Evolutionary conservation across 371 early-diverging fungal species (phyloP).

Genomic region (Mortierella sp.): DNA sequence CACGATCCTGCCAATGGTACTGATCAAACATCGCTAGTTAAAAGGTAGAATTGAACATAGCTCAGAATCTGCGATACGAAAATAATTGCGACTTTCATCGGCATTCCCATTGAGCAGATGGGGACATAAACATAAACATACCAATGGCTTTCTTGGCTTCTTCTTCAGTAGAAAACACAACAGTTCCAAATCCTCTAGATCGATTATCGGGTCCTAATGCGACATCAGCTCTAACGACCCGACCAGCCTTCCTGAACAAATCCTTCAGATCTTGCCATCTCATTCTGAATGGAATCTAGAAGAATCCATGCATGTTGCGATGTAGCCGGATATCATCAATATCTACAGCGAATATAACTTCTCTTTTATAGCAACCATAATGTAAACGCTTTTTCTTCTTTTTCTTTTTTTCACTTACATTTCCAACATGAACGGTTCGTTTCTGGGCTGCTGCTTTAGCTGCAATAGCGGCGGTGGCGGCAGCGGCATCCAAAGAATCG

Average conservation of each 20-base stretch:
- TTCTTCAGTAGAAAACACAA: conserved; percentile 75
- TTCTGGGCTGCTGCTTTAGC: conserved; percentile 7
- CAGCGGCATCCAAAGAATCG: not conserved
- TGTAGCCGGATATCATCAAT: not conserved
- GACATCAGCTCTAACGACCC: conserved; percentile 81
- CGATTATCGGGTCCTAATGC: conserved; percentile 74
- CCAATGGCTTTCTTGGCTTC: conserved; percentile 81
- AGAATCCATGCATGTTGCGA: too few relatives aligned
- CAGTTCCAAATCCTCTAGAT: conserved; percentile 82
- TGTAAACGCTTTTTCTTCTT: not conserved
- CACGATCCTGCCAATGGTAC: conserved; percentile 79
- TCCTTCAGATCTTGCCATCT: conserved; percentile 91
- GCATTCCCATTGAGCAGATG: too few relatives aligned
- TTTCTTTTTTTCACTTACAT: conserved; percentile 51
- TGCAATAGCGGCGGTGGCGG: not conserved
- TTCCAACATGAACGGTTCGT: conserved; percentile 63
- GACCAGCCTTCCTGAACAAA: conserved; percentile 81
- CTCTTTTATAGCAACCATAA: too few relatives aligned
- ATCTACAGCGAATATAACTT: not conserved
- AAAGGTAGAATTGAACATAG: not conserved
- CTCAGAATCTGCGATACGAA: not conserved
- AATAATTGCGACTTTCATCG: not conserved
- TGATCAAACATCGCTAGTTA: conserved; percentile 72
- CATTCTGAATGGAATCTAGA: conserved; percentile 78
- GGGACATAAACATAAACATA: conserved; percentile 36